phyloP scores from a whole-genome alignment of 108 stramenopile genomes.

The Cyclotella atomus region DNA sequence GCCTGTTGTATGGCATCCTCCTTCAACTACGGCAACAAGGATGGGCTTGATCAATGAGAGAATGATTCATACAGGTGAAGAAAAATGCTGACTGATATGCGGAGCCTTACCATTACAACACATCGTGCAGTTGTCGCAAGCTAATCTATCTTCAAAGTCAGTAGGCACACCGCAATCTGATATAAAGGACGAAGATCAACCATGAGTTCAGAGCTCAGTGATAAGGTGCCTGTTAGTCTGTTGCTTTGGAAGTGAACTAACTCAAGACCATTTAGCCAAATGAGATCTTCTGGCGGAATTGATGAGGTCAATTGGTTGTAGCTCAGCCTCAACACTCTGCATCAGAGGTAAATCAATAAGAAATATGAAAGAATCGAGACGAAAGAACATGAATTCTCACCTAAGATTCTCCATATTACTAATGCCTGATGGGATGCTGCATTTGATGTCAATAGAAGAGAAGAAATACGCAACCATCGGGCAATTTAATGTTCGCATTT shows the following conservation, averaged over 20 bases:
- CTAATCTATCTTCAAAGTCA: conserved; percentile 10
- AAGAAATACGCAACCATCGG: too few species aligned
- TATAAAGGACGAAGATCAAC: conserved; percentile 3
- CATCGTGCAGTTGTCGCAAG: conserved; percentile 31
- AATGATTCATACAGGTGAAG: background rate
- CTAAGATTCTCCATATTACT: too few species aligned
- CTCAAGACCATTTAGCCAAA: background rate
- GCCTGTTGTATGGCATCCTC: conserved; percentile 7
- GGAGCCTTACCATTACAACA: conserved; percentile 22
- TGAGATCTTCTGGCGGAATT: conserved; percentile 22
- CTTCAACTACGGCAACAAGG: too few species aligned
- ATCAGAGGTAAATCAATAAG: too few species aligned
- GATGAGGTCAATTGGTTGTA: conserved; percentile 56
- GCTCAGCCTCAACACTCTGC: conserved; percentile 43
- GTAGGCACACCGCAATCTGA: conserved; percentile 43
- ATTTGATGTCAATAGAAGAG: conserved; percentile 38
- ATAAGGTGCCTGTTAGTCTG: conserved; percentile 11
- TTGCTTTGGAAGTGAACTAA: conserved; percentile 33
- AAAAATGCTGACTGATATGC: background rate
- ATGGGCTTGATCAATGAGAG: background rate
- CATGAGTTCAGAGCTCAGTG: background rate
- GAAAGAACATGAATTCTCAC: too few species aligned
- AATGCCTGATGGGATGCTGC: conserved; percentile 63
- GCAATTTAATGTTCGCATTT: background rate
- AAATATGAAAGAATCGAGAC: too few species aligned